These are phyloP conservation scores for Cyberlindnera lachancei DNA, from an alignment of 805 yeast genomes.

Conservation along the genomic window DNA sequence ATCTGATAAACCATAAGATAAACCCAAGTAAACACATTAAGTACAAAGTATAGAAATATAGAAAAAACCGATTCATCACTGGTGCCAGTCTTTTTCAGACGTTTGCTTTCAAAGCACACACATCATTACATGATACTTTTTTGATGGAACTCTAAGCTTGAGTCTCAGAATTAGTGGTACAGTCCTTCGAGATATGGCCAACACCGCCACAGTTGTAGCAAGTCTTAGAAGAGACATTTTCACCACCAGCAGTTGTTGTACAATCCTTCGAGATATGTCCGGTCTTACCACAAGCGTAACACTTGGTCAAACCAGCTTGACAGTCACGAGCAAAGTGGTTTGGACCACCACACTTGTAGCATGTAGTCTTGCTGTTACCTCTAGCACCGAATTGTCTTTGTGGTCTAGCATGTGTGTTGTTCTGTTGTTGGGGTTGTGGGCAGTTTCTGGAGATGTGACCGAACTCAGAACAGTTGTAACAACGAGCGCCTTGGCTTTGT, in stretches of 20 bases:
- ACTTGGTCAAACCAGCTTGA: slow-evolving; percentile 60
- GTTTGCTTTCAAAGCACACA: background rate
- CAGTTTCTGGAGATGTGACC: slow-evolving; percentile 85
- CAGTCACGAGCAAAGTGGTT: slow-evolving; percentile 92
- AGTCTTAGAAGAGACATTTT: slow-evolving; percentile 25
- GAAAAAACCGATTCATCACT: background rate
- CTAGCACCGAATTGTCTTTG: slow-evolving; percentile 12
- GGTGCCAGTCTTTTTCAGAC: background rate
- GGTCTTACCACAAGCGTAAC: slow-evolving; percentile 86
- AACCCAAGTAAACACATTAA: slow-evolving; percentile 4
- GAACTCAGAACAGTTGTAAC: slow-evolving; percentile 70
- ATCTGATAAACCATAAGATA: slow-evolving; percentile 1
- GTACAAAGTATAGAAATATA: slow-evolving; percentile 2
- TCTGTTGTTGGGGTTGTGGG: slow-evolving; percentile 34
- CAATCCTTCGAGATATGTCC: slow-evolving; percentile 91
- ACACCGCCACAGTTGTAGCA: slow-evolving; percentile 44
- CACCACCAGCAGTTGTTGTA: slow-evolving; percentile 45
- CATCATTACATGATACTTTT: no score
- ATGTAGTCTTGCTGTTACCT: slow-evolving; percentile 35
- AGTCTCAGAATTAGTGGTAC: slow-evolving; percentile 25
- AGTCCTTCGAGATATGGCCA: slow-evolving; percentile 86
- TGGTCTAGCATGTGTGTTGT: slow-evolving; percentile 13
- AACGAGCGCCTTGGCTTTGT: slow-evolving; percentile 50
- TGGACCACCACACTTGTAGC: slow-evolving; percentile 90
- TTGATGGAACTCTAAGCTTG: slow-evolving; percentile 3